Evolutionary conservation across 208 protist genomes (phyloP).

Genomic region (Trypanosoma avium): DNA sequence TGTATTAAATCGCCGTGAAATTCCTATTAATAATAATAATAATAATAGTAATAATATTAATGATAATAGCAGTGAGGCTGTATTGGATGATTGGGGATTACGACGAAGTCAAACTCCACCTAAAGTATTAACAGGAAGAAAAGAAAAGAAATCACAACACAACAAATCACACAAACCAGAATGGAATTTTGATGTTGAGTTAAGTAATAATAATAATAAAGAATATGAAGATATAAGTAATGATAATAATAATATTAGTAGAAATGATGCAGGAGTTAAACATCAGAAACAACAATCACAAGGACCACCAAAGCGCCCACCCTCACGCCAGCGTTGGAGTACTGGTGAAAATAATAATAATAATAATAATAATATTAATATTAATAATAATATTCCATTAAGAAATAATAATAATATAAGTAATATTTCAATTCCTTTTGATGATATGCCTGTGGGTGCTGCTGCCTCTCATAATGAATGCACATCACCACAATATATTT

Average conservation of each 20-base stretch:
- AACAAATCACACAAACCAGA: constrained; percentile 41
- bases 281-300: constrained; percentile 28
- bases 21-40: constrained; percentile 1
- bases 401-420: constrained; percentile 28
- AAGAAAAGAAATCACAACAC: constrained; percentile 1
- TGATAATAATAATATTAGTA: constrained; percentile 2
- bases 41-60: background rate
- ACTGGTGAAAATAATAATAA: background rate
- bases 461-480: no score
- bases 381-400: background rate
- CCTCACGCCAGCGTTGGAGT: background rate
- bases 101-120: background rate
- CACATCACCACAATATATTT: no score
- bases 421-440: constrained; percentile 32
- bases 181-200: constrained; percentile 65
- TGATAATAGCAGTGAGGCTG: background rate
- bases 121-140: background rate
- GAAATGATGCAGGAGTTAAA: constrained; percentile 13
- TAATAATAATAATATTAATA: background rate
- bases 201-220: constrained; percentile 25
- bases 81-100: constrained; percentile 14
- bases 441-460: constrained; percentile 49
- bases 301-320: constrained; percentile 7
- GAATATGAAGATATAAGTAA: constrained; percentile 6
- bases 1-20: constrained; percentile 3